These are phyloP conservation scores for Arabidopsis arenosa DNA, from an alignment of 345 rosid species.

Conservation along the genomic window DNA sequence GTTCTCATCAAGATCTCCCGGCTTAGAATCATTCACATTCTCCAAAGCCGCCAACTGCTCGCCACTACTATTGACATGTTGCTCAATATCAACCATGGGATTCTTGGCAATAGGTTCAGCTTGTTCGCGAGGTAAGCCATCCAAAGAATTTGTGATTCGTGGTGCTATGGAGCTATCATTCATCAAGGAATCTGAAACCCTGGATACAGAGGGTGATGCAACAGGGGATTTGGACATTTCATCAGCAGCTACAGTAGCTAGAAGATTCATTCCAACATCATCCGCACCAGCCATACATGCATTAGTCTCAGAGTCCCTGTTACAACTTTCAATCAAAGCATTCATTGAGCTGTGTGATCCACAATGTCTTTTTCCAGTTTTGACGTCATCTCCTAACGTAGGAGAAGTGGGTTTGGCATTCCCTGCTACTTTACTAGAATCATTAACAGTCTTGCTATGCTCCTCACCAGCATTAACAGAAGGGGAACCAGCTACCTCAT, in stretches of 20 bases:
- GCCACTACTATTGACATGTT: conserved; percentile 33
- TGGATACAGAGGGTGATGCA: conserved; percentile 62
- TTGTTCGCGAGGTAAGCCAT: conserved; percentile 43
- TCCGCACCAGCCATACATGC: conserved; percentile 58
- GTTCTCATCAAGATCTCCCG: conserved; percentile 40
- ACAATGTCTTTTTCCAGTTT: conserved; percentile 55
- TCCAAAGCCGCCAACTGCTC: conserved; percentile 42
- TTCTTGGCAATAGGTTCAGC: conserved; percentile 42
- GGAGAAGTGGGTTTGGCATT: conserved; percentile 51
- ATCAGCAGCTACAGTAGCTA: conserved; percentile 93
- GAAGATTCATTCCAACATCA: conserved; percentile 93
- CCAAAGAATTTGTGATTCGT: conserved; percentile 43
- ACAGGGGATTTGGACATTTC: conserved; percentile 74
- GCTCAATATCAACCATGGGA: conserved; percentile 27
- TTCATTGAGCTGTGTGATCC: conserved; percentile 74
- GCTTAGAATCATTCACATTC: conserved; percentile 36
- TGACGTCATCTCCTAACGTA: conserved; percentile 55
- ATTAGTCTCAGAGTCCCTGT: conserved; percentile 63
- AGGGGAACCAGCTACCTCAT: conserved; percentile 62
- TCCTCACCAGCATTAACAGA: conserved; percentile 54
- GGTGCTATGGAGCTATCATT: conserved; percentile 50
- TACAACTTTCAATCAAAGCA: conserved; percentile 93
- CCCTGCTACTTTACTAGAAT: conserved; percentile 50
- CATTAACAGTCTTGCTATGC: conserved; percentile 49
- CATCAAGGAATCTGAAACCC: conserved; percentile 46